Evolutionary conservation across 2,329 filamentous ascomycete genomes (phyloP), one percentile per base, ranked within the genome.

Genomic region (Graphiopsis chlorocephala): DNA sequence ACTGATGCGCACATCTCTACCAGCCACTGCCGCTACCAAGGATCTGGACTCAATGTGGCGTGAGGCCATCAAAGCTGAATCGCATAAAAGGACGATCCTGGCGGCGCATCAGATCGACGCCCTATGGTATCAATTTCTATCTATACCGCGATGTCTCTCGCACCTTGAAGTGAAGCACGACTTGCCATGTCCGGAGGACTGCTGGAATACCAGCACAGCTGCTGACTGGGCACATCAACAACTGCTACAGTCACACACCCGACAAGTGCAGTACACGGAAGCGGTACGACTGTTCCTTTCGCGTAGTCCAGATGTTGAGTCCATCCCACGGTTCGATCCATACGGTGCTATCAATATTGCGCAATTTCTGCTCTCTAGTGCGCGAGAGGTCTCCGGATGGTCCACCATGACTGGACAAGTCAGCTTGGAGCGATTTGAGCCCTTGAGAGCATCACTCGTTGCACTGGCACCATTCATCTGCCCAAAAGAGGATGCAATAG

Each of bases 91-190:
- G 20, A 81, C 79, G 0, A 64, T 78, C 4, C 79, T 80, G 59
- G 77, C 79, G 11, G 73, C 78, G 0, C 79, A 81, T 65, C 79
- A 81, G 63, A 73, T 81, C 28, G 79, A 81, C 63, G 74, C 79
- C 0, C 67, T 80, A 2, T 81, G 78, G 77, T 81, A 81, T 64
- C 78, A 81, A 58, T 74, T 80, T 58, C 69, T 81, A 12, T 78
- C 76, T 1, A 71, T 78, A 17, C 77, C 77, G 6, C 73, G 77
- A 5, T 71, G 69, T 8, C 67, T 79, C 15, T 78, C 77, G 0
- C 74, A 81, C 50, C 70, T 81, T 3, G 80, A 82, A 70, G 77
- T 82, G 66, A 81, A 81, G 65, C 78, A 81, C 61, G 75, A 79
- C 17, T 70, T 82, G 4, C 80, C 80, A 1, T 80, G 77, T 56